phyloP scores from a whole-genome alignment of 2,329 filamentous ascomycete genomes.

The Alternaria conjuncta region DNA sequence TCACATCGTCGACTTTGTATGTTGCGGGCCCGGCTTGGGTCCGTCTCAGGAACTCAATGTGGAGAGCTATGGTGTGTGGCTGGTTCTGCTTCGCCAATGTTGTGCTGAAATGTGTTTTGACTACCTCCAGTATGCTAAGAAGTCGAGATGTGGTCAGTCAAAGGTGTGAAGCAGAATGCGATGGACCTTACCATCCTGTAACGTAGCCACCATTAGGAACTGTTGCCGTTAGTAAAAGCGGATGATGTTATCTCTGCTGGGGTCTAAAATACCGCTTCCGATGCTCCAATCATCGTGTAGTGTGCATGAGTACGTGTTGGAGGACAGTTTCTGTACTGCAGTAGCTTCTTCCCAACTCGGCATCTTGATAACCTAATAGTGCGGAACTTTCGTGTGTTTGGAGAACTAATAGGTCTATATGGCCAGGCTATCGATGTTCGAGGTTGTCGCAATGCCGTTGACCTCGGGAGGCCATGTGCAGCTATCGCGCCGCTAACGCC shows the following conservation, averaged over 20 bases:
- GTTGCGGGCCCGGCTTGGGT: slow-evolving; percentile 64
- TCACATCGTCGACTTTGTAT: slow-evolving; percentile 67
- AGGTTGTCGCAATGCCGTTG: slow-evolving; percentile 5
- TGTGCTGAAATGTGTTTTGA: slow-evolving; percentile 64
- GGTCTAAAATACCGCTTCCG: slow-evolving; percentile 60
- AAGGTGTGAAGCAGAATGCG: neutral
- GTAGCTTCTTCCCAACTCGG: slow-evolving; percentile 57
- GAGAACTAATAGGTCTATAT: neutral
- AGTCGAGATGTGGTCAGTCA: neutral
- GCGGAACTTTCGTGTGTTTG: neutral
- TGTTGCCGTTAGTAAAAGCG: slow-evolving; percentile 37
- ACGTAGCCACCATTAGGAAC: slow-evolving; percentile 77
- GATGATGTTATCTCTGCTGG: neutral
- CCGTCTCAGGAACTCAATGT: slow-evolving; percentile 70
- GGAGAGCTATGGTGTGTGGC: slow-evolving; percentile 68
- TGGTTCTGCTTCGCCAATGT: slow-evolving; percentile 65
- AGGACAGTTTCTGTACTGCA: slow-evolving; percentile 55
- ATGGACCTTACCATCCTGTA: slow-evolving; percentile 53
- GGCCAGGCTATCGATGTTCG: neutral
- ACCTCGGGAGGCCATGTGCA: slow-evolving; percentile 25
- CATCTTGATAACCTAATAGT: slow-evolving; percentile 27
- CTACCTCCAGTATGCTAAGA: slow-evolving; percentile 63
- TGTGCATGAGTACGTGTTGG: slow-evolving; percentile 64
- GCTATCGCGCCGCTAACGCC: slow-evolving; percentile 16
- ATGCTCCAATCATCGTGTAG: slow-evolving; percentile 69